phyloP scores from a whole-genome alignment of 148 eudicot species.

The Vaccinium corymbosum region DNA sequence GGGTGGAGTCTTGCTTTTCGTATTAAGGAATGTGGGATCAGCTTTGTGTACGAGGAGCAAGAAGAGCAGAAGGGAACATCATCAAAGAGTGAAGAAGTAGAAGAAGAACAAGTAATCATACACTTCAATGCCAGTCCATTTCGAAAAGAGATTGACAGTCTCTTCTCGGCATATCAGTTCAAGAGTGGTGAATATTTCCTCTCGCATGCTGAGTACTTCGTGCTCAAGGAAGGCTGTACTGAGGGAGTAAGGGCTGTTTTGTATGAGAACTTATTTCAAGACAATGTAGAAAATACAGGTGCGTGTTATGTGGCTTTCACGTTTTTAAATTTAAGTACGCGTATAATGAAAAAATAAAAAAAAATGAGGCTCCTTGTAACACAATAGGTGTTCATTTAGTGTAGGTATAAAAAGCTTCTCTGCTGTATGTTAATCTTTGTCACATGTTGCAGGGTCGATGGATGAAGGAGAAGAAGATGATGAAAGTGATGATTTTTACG shows the following conservation, averaged over 20 bases:
- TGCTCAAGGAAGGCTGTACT: neutral
- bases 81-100: neutral
- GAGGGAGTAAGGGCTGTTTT: neutral
- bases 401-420: neutral
- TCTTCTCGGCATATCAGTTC: neutral
- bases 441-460: neutral
- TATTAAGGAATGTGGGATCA: neutral
- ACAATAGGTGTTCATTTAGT: neutral
- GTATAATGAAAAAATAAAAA: neutral
- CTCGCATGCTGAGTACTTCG: neutral
- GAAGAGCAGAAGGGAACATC: conserved; percentile 3
- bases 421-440: neutral
- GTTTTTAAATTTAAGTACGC: neutral
- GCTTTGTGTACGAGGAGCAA: neutral
- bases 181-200: conserved; percentile 5
- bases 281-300: conserved; percentile 3
- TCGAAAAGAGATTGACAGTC: neutral
- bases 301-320: neutral
- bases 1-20: neutral
- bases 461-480: neutral
- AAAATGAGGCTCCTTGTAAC: neutral
- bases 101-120: neutral
- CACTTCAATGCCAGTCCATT: neutral
- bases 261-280: neutral
- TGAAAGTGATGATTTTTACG: neutral